Conservation (phyloP, 2,329 filamentous ascomycete species). For the Diaporthe destruens region DNA sequence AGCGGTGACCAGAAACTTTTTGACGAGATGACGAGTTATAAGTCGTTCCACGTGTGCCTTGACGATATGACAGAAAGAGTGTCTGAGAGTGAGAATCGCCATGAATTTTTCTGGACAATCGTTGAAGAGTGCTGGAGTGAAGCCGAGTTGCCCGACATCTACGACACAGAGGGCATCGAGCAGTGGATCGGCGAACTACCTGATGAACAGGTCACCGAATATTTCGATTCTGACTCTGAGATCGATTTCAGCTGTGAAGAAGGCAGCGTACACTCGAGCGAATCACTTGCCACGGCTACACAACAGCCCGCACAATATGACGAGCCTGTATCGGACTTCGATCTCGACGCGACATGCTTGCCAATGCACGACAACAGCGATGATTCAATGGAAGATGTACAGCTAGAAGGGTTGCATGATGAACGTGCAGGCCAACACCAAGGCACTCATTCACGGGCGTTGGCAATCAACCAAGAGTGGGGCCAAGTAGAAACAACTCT, state of each 20-base stretch:
- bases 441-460: no score
- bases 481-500: no score
- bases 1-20: neutral
- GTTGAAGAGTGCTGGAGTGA: fast-evolving
- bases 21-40: neutral
- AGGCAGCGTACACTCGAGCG: neutral
- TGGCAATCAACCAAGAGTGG: neutral
- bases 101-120: fast-evolving
- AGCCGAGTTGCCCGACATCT: fast-evolving
- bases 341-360: neutral
- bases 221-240: neutral
- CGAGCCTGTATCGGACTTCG: neutral
- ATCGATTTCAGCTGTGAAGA: neutral
- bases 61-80: constrained; percentile 10
- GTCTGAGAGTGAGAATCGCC: neutral
- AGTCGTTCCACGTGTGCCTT: neutral
- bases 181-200: neutral
- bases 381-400: neutral
- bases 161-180: neutral
- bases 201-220: neutral
- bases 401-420: no score
- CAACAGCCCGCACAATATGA: no score
- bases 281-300: neutral
- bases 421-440: no score
- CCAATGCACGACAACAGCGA: neutral